phyloP scores from a whole-genome alignment of 202 grass and related monocot genomes.

The Hordeum pubiflorum region DNA sequence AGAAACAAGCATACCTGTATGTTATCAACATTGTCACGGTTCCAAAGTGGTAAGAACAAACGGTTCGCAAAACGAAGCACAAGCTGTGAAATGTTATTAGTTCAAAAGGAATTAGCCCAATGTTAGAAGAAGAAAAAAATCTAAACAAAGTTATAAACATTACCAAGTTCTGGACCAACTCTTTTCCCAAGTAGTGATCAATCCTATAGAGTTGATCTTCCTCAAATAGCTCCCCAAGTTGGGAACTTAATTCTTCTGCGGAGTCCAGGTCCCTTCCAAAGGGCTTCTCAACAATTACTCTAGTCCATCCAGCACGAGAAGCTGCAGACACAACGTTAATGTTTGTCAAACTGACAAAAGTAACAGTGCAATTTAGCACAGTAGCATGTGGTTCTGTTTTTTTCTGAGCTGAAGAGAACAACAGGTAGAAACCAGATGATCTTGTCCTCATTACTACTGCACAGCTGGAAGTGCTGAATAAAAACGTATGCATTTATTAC shows the following conservation, averaged over 20 bases:
- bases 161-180: constrained; percentile 99
- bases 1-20: constrained; percentile 68
- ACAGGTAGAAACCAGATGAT: neutral
- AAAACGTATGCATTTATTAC: neutral
- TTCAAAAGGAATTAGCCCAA: constrained; percentile 27
- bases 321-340: constrained; percentile 41
- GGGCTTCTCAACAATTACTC: constrained; percentile 93
- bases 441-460: neutral
- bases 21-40: constrained; percentile 97
- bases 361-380: constrained; percentile 4
- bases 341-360: neutral
- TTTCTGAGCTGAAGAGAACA: constrained; percentile 4
- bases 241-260: constrained; percentile 88
- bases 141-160: constrained; percentile 15
- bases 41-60: constrained; percentile 95
- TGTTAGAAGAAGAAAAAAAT: constrained; percentile 18
- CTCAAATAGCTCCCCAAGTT: constrained; percentile 84
- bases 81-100: constrained; percentile 47
- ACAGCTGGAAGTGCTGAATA: neutral
- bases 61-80: constrained; percentile 98
- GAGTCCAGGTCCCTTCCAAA: constrained; percentile 92
- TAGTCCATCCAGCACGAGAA: constrained; percentile 71
- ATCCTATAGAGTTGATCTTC: constrained; percentile 96
- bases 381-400: neutral
- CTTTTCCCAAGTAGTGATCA: constrained; percentile 98